These are phyloP conservation scores for Kodamaea arcana DNA, from an alignment of 1,139 yeast genomes.

Conservation along the genomic window DNA sequence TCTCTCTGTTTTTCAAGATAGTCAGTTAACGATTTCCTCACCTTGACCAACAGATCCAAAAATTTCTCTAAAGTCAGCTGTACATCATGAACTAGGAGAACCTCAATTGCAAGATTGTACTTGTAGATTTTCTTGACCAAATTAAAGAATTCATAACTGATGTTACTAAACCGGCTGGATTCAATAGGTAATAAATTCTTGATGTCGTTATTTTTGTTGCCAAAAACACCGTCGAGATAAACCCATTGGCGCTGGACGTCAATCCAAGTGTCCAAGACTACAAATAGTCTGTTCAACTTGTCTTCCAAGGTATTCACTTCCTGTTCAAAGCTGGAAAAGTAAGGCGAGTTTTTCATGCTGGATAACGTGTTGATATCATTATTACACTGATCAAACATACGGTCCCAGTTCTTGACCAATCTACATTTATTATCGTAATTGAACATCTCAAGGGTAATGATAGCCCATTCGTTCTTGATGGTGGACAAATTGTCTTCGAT, in stretches of 20 bases:
- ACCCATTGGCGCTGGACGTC: conserved; percentile 91
- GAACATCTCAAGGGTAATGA: conserved; percentile 50
- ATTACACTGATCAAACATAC: conserved; percentile 53
- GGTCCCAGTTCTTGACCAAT: conserved; percentile 68
- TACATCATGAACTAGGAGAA: conserved; percentile 51
- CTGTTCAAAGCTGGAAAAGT: conserved; percentile 58
- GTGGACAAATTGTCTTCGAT: conserved; percentile 53
- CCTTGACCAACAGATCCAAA: conserved; percentile 51
- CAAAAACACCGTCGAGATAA: conserved; percentile 77
- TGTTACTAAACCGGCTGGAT: conserved; percentile 58
- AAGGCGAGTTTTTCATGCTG: conserved; percentile 72
- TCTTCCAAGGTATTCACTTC: conserved; percentile 55
- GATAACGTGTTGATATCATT: conserved; percentile 59
- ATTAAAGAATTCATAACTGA: conserved; percentile 58
- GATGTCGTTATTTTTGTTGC: conserved; percentile 50
- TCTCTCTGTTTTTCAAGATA: conserved; percentile 80
- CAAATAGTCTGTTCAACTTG: conserved; percentile 48
- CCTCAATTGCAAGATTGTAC: conserved; percentile 53
- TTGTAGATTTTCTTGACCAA: conserved; percentile 51
- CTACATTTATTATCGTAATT: conserved; percentile 50
- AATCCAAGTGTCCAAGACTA: conserved; percentile 66
- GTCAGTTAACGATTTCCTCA: conserved; percentile 67
- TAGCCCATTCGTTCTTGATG: conserved; percentile 50
- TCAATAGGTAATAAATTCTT: conserved; percentile 66
- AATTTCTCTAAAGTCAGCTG: conserved; percentile 46